These are phyloP conservation scores for Schwanniomyces pseudopolymorphus DNA, from an alignment of 805 yeast species.

Conservation along the genomic window DNA sequence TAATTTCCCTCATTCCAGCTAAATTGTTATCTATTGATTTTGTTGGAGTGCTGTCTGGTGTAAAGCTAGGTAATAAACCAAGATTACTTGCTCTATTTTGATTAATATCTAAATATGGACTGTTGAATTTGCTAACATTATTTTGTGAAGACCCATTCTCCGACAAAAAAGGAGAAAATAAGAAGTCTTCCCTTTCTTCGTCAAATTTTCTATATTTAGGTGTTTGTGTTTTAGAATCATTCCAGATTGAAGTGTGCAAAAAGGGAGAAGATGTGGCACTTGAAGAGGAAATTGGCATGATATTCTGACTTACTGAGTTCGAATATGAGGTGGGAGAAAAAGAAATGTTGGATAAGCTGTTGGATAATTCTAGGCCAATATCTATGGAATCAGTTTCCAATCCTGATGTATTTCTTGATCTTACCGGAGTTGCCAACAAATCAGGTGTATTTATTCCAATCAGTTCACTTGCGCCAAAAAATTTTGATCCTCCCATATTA, in stretches of 20 bases:
- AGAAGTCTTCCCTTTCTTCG: not conserved
- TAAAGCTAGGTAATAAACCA: constrained; percentile 14
- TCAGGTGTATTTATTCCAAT: not conserved
- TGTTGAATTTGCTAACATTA: not conserved
- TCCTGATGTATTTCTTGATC: not conserved
- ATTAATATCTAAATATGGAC: constrained; percentile 11
- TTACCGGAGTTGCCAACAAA: not conserved
- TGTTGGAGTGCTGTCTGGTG: not conserved
- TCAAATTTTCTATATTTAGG: constrained; percentile 2
- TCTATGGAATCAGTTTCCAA: not conserved
- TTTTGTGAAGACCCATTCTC: not conserved
- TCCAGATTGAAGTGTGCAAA: constrained; percentile 5
- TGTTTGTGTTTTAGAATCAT: constrained; percentile 1
- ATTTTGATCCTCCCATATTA: not conserved
- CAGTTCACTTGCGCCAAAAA: not conserved
- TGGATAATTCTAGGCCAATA: not conserved
- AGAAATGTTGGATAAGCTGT: not conserved
- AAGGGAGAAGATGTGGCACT: not conserved
- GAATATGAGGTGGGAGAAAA: not conserved
- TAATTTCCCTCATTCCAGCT: not conserved
- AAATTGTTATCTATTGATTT: not conserved
- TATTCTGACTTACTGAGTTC: not conserved
- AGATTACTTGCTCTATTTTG: constrained; percentile 15
- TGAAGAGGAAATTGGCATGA: not conserved
- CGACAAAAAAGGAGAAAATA: constrained; percentile 7